A percentile compares a stretch with the other conserved stretches of the same genome.
These are phyloP conservation scores for Trametes maxima DNA, from an alignment of 768 basidiomycete genomes.

Conservation along the genomic window DNA sequence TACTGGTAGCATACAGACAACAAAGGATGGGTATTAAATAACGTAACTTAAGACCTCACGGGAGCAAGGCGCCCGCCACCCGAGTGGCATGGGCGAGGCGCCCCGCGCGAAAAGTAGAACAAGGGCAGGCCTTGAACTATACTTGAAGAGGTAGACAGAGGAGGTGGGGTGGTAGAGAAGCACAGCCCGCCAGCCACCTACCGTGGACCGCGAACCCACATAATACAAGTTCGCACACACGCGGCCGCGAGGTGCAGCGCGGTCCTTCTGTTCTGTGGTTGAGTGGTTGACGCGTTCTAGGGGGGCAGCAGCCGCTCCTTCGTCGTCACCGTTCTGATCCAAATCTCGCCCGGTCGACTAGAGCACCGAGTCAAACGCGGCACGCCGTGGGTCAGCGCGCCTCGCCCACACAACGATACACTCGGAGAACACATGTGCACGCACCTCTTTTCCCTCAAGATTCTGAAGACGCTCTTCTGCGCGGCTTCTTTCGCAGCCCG, in stretches of 20 bases:
- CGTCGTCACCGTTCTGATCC: slow-evolving; percentile 65
- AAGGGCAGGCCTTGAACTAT: too few species aligned
- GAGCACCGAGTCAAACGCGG: not conserved
- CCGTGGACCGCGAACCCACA: too few species aligned
- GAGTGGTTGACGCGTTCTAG: not conserved
- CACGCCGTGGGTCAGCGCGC: slow-evolving; percentile 1
- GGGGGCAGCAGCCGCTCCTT: slow-evolving; percentile 58
- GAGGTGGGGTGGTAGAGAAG: too few species aligned
- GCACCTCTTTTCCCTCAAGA: slow-evolving; percentile 80
- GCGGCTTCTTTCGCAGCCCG: slow-evolving; percentile 45
- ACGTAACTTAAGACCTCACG: not conserved
- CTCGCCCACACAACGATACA: not conserved
- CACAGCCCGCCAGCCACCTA: too few species aligned
- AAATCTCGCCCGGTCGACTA: slow-evolving; percentile 76
- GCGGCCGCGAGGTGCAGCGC: too few species aligned
- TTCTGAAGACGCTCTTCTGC: slow-evolving; percentile 60
- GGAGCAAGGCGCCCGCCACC: too few species aligned
- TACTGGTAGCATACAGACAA: too few species aligned
- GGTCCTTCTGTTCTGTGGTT: too few species aligned
- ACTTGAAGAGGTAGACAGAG: too few species aligned
- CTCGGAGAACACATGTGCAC: slow-evolving; percentile 25
- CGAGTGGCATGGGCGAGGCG: too few species aligned
- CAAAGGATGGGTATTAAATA: slow-evolving; percentile 2
- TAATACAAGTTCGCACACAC: too few species aligned
- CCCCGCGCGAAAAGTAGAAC: too few species aligned